Base-by-base conservation (phyloP, 768 basidiomycete species). In the Collybia sordida region DNA sequence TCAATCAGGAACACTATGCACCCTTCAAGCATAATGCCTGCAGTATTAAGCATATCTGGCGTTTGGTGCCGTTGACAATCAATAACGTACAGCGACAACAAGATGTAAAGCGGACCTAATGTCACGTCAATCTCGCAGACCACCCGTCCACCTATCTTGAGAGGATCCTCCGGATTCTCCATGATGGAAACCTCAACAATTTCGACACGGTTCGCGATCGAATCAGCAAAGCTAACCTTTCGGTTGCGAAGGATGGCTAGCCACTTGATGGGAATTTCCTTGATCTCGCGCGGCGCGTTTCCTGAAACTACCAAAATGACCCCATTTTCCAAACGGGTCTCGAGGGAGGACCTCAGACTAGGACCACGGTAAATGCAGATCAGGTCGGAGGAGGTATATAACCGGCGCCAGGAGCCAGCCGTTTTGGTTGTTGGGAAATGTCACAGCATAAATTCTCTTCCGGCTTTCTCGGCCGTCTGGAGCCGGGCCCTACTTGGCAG, bases 1-100 rank as follows among this genome's bases (percentile, higher is more conserved):
- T 82, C 81, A 28, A 81, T 71, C 21, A 82, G 51, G 47, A 71
- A 71, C 3, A 69, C 53, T 15, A 68, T 59, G 47, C 76, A 78
- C 5, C 72, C 78, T 15, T 73, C 66, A 36, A 75, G 67, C 54
- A 80, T 50, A 3, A 57, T 62, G 0, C 72, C 77, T 4, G 36
- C 42, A 6, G 42, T 28, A 40, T 74, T 72, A 31, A 78, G 59
- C 73, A 79, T 77, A 28, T 80, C 79, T 81, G 49, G 51, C 24
- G 45, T 43, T 15, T 27, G 34, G 24, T 40, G 31, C 19, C 36
- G 44, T 52, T 44, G 49, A 47, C 31, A 14, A 31, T 31, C 31
- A 31, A n/a, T n/a, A n/a, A 11, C 31, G 9, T 31, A 22, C 36
- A 40, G 38, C 2, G 15, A 22, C 9, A 37, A 41, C 17, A 18